Conservation (phyloP, 2,329 filamentous ascomycete species). For the Colletotrichum theobromicola region DNA sequence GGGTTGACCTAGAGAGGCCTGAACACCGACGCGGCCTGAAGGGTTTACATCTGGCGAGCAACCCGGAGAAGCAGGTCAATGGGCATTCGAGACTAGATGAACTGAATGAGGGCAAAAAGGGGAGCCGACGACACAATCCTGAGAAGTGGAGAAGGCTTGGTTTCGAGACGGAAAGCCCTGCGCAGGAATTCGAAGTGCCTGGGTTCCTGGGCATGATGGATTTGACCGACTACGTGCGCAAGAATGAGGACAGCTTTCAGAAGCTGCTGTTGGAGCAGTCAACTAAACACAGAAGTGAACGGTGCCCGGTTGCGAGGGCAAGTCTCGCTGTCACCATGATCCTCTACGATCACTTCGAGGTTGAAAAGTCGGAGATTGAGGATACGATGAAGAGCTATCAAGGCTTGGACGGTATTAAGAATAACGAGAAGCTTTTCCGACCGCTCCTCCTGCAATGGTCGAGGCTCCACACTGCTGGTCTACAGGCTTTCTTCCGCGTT, state of each 20-base stretch:
- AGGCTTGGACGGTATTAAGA: conserved; percentile 73
- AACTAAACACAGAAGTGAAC: conserved; percentile 69
- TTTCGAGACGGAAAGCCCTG: conserved; percentile 89
- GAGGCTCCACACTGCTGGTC: conserved; percentile 80
- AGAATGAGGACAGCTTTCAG: conserved; percentile 90
- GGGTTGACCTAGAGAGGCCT: conserved; percentile 82
- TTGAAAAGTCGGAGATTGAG: conserved; percentile 82
- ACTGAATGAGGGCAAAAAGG: conserved; percentile 53
- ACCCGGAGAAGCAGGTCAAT: conserved; percentile 63
- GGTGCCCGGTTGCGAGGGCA: conserved; percentile 86
- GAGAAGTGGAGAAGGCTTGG: conserved; percentile 94
- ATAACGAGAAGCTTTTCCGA: conserved; percentile 85
- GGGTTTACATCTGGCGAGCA: conserved; percentile 82
- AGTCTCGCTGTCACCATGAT: conserved; percentile 87
- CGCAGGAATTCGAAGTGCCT: conserved; percentile 81
- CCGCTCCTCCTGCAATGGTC: conserved; percentile 94
- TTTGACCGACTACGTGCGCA: conserved; percentile 89
- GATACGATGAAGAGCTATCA: conserved; percentile 78
- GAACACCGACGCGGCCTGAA: conserved; percentile 90
- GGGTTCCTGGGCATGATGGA: conserved; percentile 98
- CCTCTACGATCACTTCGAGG: conserved; percentile 94
- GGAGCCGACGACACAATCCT: conserved; percentile 77
- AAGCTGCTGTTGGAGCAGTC: conserved; percentile 92
- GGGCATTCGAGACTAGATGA: conserved; percentile 41
- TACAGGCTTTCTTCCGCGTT: conserved; percentile 87